phyloP scores from a whole-genome alignment of 768 basidiomycete genomes.

The Amanita thiersii region DNA sequence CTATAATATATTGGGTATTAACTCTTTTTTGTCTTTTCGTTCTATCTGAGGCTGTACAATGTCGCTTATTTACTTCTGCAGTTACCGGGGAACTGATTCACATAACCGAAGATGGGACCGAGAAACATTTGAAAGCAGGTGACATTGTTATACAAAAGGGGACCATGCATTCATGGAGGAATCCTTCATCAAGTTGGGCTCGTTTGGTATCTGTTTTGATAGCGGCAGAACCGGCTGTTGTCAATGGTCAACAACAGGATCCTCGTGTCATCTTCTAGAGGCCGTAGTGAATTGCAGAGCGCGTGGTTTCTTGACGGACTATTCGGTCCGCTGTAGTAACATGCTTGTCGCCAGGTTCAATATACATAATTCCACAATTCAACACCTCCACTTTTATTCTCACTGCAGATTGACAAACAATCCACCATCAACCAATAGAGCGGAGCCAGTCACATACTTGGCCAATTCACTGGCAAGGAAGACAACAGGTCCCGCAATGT shows the following conservation, averaged over 20 bases:
- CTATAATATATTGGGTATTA: slow-evolving; percentile 49
- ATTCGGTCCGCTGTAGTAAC: background rate
- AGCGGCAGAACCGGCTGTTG: slow-evolving; percentile 44
- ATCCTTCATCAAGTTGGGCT: slow-evolving; percentile 42
- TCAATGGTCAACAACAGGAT: slow-evolving; percentile 32
- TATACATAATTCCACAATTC: background rate
- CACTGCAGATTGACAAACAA: slow-evolving; percentile 68
- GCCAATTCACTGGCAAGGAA: slow-evolving; percentile 69
- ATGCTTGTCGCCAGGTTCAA: background rate
- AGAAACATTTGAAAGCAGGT: slow-evolving; percentile 44
- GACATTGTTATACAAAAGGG: slow-evolving; percentile 52
- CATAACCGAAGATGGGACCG: slow-evolving; percentile 48
- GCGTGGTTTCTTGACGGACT: background rate
- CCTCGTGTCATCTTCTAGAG: slow-evolving; percentile 22
- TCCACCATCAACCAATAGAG: slow-evolving; percentile 64
- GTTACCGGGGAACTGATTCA: slow-evolving; percentile 48
- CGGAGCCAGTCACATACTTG: slow-evolving; percentile 61
- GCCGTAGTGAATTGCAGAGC: too few relatives aligned
- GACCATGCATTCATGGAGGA: slow-evolving; percentile 55
- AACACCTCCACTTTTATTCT: slow-evolving; percentile 6
- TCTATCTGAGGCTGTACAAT: slow-evolving; percentile 8
- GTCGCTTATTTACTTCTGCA: slow-evolving; percentile 15
- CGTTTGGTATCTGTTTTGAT: slow-evolving; percentile 47
- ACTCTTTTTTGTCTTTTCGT: background rate
- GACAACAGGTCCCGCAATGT: slow-evolving; percentile 67